Conservation (phyloP, 164 flowering plant species). For the Protea cynaroides region DNA sequence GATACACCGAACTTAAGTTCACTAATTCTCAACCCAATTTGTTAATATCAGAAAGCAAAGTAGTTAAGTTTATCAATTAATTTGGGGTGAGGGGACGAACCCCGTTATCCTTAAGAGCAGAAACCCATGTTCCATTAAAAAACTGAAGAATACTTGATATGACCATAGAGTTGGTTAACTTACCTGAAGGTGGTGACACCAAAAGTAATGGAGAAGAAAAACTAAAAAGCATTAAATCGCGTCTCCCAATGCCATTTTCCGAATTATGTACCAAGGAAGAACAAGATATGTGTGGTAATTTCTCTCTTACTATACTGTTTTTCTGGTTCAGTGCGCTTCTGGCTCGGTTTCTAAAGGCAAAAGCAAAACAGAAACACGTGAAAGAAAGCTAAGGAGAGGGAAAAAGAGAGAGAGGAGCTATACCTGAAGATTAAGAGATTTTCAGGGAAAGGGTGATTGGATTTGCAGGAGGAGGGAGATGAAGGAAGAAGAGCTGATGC, state of each 20-base stretch:
- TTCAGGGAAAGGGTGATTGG: no score
- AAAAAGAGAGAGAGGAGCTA: neutral
- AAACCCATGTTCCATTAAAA: neutral
- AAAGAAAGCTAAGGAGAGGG: neutral
- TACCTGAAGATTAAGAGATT: no score
- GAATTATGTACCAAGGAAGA: conserved; percentile 23
- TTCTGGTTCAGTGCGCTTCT: conserved; percentile 11
- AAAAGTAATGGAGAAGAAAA: conserved; percentile 42
- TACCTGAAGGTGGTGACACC: conserved; percentile 40
- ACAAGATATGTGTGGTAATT: conserved; percentile 9
- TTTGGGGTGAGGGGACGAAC: no score
- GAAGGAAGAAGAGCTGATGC: no score
- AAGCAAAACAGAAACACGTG: neutral
- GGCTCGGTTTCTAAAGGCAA: conserved; percentile 19
- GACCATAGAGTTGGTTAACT: conserved; percentile 2
- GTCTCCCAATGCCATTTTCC: conserved; percentile 28
- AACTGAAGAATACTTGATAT: neutral
- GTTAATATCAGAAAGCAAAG: no score
- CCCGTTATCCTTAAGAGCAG: no score
- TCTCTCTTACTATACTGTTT: conserved; percentile 13
- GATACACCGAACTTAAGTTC: no score
- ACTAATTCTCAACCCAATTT: no score
- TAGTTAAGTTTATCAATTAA: no score
- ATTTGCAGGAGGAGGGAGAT: no score
- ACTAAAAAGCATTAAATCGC: conserved; percentile 56